Base-by-base conservation (phyloP, 2,329 filamentous ascomycete genomes). In the Fusarium continuum region DNA sequence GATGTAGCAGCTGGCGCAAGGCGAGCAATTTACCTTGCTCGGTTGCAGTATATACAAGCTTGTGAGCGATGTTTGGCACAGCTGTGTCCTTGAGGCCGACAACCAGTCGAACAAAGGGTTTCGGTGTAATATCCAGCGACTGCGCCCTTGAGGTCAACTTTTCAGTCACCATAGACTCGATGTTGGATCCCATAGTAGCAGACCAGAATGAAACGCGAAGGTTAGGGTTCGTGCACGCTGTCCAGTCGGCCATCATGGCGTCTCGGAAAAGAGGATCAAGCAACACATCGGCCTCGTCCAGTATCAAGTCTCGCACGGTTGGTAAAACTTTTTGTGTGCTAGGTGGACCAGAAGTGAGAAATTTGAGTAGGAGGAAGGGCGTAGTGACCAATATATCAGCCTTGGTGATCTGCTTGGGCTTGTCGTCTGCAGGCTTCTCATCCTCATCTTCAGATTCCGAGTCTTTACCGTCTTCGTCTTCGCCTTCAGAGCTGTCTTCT, bases 1-100 rank as follows among this genome's bases (percentile, higher is more conserved):
- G 93, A 68, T 92, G 93, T 2, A 98, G 83, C 25, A 99, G 85
- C 73, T 98, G 93, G 39, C 95, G 90, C 11, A 99, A 83, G 7
- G 92, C 93, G 50, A 97, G 87, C 25, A 99, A 87, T 75, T 99
- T 99, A 58, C 95, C 95, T 71, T 92, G 88, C 75, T 99, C 95
- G 6, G 91, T 96, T 40, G 92, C 95, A 28, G 93, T 92, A 77
- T 98, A 99, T 25, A 90, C 87, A 22, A 99, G 88, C 67, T 89
- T 91, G 79, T 99, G 95, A 25, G 89, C 84, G 62, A 99, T 91
- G 70, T 96, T 97, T 35, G 95, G 93, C 45, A 99, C 90, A 3
- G 94, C 93, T 3, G 93, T 93, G 77, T 99, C 95, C 78, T 98
- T 98, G 43, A 99, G 81, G 5, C 95, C 95, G n/a, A 98, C 92